Conservation (phyloP, 371 early-diverging fungal species). For the Apophysomyces variabilis region DNA sequence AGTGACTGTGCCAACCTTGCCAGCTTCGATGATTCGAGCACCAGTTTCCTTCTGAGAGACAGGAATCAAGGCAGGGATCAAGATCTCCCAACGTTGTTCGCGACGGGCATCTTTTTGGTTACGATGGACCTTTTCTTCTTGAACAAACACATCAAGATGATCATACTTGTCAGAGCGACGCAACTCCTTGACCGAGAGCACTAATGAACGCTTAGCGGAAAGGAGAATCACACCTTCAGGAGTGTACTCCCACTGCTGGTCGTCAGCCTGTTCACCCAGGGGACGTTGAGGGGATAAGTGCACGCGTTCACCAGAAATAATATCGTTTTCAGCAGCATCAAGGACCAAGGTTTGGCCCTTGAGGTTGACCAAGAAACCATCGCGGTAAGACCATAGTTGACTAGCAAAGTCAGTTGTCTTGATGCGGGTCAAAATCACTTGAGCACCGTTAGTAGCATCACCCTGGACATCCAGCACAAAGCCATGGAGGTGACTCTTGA, state of each 20-base stretch:
- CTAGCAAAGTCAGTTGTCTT: conserved; percentile 44
- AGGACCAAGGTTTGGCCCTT: conserved; percentile 44
- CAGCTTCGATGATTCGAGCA: conserved; percentile 39
- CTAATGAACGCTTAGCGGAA: conserved; percentile 34
- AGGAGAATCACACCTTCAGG: conserved; percentile 38
- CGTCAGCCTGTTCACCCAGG: conserved; percentile 20
- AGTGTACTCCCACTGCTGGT: conserved; percentile 42
- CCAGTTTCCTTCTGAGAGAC: conserved; percentile 32
- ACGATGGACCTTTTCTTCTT: conserved; percentile 37
- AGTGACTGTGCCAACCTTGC: conserved; percentile 23
- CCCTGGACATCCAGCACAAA: conserved; percentile 44
- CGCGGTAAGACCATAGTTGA: conserved; percentile 58
- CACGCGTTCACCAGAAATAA: conserved; percentile 34
- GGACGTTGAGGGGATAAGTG: conserved; percentile 27
- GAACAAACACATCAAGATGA: conserved; percentile 41
- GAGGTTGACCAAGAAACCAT: conserved; percentile 55
- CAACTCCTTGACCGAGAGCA: conserved; percentile 44
- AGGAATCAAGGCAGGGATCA: conserved; percentile 46
- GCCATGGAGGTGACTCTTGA: conserved; percentile 54
- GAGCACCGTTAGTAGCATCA: conserved; percentile 22
- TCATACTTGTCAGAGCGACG: conserved; percentile 26
- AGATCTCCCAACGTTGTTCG: conserved; percentile 50
- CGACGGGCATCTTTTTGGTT: conserved; percentile 37
- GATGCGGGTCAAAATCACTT: conserved; percentile 37
- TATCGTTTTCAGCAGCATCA: conserved; percentile 31